A percentile compares a stretch with the other conserved stretches of the same genome.
Evolutionary conservation across 1,284 basidiomycete species (phyloP).

Genomic region (Peniophora sp.): DNA sequence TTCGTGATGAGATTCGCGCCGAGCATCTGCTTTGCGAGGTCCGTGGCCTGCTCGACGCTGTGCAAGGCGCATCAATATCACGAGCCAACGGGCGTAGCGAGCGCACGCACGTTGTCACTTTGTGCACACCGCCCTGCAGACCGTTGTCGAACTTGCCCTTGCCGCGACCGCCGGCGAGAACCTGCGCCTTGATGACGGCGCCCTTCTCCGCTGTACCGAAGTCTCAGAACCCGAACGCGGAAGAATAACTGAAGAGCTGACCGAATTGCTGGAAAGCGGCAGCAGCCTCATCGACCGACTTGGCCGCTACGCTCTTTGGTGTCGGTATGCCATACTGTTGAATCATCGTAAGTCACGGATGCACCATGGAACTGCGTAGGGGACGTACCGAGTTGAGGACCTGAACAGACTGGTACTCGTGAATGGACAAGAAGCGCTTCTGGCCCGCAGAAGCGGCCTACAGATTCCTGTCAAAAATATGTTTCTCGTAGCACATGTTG

Average conservation of each 20-base stretch:
- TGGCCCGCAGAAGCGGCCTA: constrained; percentile 70
- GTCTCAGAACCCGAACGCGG: constrained; percentile 1
- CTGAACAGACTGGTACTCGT: constrained; percentile 97
- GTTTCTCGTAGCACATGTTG: background rate
- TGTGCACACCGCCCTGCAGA: constrained; percentile 96
- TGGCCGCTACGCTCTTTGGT: constrained; percentile 88
- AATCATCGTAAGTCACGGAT: background rate
- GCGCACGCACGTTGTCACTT: constrained; percentile 73
- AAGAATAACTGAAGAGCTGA: constrained; percentile 21
- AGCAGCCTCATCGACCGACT: constrained; percentile 85
- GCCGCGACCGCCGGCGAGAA: constrained; percentile 96
- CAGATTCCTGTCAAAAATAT: background rate
- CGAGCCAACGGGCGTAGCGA: constrained; percentile 3
- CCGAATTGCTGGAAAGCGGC: constrained; percentile 86
- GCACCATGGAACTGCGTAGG: background rate
- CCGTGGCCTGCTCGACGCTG: constrained; percentile 85
- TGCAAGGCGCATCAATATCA: background rate
- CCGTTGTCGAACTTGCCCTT: constrained; percentile 98
- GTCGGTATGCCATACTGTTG: constrained; percentile 90
- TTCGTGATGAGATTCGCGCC: constrained; percentile 97
- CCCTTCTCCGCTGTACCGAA: constrained; percentile 48
- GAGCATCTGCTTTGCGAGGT: constrained; percentile 90
- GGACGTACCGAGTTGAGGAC: constrained; percentile 81
- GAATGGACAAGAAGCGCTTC: constrained; percentile 93
- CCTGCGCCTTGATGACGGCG: constrained; percentile 97